Percentiles rank a stretch among this genome's conserved stretches.
phyloP scores from a whole-genome alignment of 2,329 filamentous ascomycete species.

The Penicillium sp. region DNA sequence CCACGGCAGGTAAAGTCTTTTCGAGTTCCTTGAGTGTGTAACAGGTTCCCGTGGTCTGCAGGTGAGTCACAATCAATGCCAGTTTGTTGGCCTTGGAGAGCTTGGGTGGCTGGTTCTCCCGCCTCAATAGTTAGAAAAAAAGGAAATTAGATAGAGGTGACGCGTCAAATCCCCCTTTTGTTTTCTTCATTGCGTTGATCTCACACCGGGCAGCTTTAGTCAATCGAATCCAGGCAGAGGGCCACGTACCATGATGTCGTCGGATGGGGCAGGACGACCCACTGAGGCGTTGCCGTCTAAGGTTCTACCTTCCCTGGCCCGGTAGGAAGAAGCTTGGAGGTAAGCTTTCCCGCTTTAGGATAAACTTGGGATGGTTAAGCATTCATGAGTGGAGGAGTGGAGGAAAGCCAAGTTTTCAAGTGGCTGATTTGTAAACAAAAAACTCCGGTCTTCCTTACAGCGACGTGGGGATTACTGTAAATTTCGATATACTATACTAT shows the following conservation, averaged over 20 bases:
- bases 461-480: not conserved
- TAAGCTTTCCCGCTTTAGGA: constrained; percentile 4
- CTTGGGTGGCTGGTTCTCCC: constrained; percentile 49
- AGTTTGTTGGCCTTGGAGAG: constrained; percentile 60
- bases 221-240: not conserved
- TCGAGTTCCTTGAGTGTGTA: constrained; percentile 69
- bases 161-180: constrained; percentile 17
- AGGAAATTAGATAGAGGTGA: not conserved
- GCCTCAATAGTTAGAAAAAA: not conserved
- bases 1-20: constrained; percentile 61
- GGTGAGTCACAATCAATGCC: constrained; percentile 58
- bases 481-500: not conserved
- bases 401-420: constrained; percentile 15
- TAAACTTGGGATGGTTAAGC: constrained; percentile 4
- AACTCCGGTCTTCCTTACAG: not conserved
- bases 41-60: constrained; percentile 61
- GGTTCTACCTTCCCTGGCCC: not conserved
- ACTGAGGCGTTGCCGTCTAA: not conserved
- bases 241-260: constrained; percentile 19
- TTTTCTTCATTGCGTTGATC: not conserved
- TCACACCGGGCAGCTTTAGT: not conserved
- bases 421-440: constrained; percentile 10
- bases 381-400: constrained; percentile 6
- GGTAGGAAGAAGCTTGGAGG: constrained; percentile 1
- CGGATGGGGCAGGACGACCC: constrained; percentile 1